Evolutionary conservation across 768 basidiomycete species (phyloP).

Genomic region (button mushroom (Agaricus bisporus)): DNA sequence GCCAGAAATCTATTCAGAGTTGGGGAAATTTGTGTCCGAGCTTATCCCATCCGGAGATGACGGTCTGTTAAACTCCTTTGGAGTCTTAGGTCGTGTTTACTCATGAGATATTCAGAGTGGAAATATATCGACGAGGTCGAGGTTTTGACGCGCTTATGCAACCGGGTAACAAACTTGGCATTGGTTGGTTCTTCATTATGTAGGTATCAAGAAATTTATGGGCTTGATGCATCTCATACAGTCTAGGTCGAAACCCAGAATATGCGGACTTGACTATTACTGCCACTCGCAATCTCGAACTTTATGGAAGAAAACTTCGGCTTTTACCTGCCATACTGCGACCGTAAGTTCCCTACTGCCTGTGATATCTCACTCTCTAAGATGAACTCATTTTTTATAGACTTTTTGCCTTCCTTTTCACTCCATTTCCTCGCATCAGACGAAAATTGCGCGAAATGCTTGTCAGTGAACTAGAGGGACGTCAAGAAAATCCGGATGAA

Average conservation of each 20-base stretch:
- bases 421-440: background rate
- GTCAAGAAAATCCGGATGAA: background rate
- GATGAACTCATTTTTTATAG: background rate
- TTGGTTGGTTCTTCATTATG: slow-evolving; percentile 10
- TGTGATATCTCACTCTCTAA: background rate
- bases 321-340: background rate
- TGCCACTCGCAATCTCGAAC: background rate
- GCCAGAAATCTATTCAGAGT: background rate
- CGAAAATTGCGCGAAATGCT: background rate
- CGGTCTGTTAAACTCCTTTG: background rate
- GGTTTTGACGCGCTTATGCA: slow-evolving; percentile 3
- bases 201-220: background rate
- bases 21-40: background rate
- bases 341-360: slow-evolving; percentile 1
- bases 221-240: background rate
- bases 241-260: background rate
- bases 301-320: background rate
- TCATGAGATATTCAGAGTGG: slow-evolving; percentile 11
- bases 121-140: slow-evolving; percentile 12
- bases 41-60: background rate
- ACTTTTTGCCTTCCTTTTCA: slow-evolving; percentile 1
- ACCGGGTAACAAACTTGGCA: slow-evolving; percentile 7
- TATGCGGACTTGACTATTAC: background rate
- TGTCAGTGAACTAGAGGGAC: background rate
- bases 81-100: background rate